Evolutionary conservation across 441 rosid genomes (phyloP).

Genomic region (Brassica hybrid): DNA sequence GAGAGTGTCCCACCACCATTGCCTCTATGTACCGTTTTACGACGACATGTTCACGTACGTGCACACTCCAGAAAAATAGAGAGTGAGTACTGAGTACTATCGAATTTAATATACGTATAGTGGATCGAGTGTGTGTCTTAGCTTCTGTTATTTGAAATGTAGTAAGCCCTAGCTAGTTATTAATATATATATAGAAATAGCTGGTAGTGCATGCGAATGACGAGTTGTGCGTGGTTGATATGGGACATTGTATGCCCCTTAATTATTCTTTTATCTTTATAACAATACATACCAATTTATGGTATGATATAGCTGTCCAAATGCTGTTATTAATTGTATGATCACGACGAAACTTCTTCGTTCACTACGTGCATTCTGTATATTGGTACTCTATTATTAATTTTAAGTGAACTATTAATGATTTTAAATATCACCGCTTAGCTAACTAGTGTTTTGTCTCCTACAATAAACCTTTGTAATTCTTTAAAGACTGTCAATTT

Average conservation of each 20-base stretch:
- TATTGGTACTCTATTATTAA: conserved; percentile 4
- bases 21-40: conserved; percentile 27
- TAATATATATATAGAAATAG: conserved; percentile 1
- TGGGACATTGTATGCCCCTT: conserved; percentile 41
- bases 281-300: conserved; percentile 10
- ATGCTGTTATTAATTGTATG: conserved; percentile 13
- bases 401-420: background rate
- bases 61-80: conserved; percentile 18
- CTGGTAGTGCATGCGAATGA: too few species aligned
- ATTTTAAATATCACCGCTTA: background rate
- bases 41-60: conserved; percentile 40
- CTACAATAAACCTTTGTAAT: background rate
- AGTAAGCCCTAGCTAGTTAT: conserved; percentile 33
- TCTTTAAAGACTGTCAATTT: conserved; percentile 2
- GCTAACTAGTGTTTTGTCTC: background rate
- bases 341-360: conserved; percentile 28
- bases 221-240: conserved; percentile 46
- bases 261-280: conserved; percentile 23
- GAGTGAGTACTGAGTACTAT: conserved; percentile 5
- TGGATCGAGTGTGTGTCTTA: conserved; percentile 10
- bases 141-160: conserved; percentile 24
- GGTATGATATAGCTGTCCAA: conserved; percentile 32
- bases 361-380: background rate
- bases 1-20: conserved; percentile 36
- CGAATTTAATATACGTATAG: conserved; percentile 22